Evolutionary conservation across 2,329 filamentous ascomycete species (phyloP).

Genomic region (Ceratocystis albifundus): DNA sequence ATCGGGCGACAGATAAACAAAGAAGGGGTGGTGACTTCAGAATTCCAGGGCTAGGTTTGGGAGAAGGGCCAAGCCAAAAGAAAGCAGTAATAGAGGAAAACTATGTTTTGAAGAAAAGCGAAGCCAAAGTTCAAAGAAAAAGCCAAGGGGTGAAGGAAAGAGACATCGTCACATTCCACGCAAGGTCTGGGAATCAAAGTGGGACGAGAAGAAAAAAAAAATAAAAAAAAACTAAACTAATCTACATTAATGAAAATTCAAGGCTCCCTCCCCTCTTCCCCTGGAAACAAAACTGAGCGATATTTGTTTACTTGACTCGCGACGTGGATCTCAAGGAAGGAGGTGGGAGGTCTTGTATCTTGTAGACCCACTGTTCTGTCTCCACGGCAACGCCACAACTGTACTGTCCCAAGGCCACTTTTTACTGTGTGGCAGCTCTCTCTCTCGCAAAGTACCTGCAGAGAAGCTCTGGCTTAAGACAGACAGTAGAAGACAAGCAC

Average conservation of each 20-base stretch:
- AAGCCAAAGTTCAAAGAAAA: neutral
- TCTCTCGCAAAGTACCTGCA: neutral
- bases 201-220: neutral
- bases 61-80: neutral
- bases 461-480: too few relatives aligned
- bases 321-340: conserved; percentile 7
- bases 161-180: conserved; percentile 13
- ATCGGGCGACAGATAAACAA: neutral
- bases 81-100: neutral
- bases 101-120: neutral
- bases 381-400: conserved; percentile 17
- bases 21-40: neutral
- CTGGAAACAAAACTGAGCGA: neutral
- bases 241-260: neutral
- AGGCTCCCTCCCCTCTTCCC: too few relatives aligned
- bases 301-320: conserved; percentile 14
- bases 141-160: conserved; percentile 1
- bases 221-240: neutral
- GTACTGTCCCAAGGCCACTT: neutral
- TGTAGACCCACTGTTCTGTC: neutral
- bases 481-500: too few relatives aligned
- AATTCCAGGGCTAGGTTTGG: neutral
- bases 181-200: conserved; percentile 3
- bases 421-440: neutral
- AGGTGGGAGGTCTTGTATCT: too few relatives aligned